Evolutionary conservation across 176 grass and related monocot species (phyloP), one percentile per base, ranked within the genome.

Genomic region (Lolium perenne): DNA sequence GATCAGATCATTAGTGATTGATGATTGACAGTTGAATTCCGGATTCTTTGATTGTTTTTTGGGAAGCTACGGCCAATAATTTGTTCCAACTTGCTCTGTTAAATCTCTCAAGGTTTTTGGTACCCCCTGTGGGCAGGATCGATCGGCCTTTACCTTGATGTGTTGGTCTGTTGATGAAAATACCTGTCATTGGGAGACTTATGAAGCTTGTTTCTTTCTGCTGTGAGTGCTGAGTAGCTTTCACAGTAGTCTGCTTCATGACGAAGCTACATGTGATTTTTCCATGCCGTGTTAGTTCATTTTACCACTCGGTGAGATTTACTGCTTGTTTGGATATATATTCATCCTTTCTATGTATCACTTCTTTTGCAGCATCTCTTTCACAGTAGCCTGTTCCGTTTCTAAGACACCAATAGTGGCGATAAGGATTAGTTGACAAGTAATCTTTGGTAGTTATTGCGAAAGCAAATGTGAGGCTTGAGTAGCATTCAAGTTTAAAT

Each of bases 1-100:
- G 90, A 96, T 82, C 45, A 74, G 58, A 51, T 81, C 62, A 58
- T 56, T 22, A 40, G 68, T 55, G 66, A 51, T 84, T 75, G 43
- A 76, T 58, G 60, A 50, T 88, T 35, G 32, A 35, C 41, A 65
- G 65, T 53, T 76, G 53, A 81, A 54, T 78, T 71, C 70, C 2
- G 84, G 84, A 85, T 85, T 93, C 74, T 85, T 85, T 88, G 76
- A 77, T 82, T 90, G 45, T 86, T 88, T 35, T 75, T 83, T 83
- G 67, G 55, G 50, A 85, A 78, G 82, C 25, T 66, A 72, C 43
- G 66, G 68, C 58, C 88, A 93, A 93, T 93, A 91, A 93, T 86
- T 79, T 83, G 75, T 80, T 71, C 75, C 53, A 80, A 91, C 74
- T 17, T 67, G 56, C 82, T 87, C 45, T 61, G 32, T 75, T 89